Base-by-base conservation (phyloP, 768 basidiomycete genomes). In the Mycena pura region DNA sequence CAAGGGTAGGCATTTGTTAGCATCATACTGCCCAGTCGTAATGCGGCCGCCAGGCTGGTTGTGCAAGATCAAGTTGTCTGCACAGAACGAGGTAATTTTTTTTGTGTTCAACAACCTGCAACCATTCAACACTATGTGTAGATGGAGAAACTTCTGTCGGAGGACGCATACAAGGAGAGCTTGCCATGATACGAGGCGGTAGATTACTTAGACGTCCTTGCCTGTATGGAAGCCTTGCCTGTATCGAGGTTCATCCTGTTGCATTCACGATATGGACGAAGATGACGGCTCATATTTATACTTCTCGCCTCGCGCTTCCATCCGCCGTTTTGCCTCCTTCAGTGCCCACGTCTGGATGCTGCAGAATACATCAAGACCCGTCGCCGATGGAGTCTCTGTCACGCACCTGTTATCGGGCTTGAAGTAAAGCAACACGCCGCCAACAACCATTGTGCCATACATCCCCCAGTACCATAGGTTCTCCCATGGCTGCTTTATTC, bases 281-380 rank as follows among this genome's bases (percentile, higher is more conserved):
- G 75, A 72, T 57, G 83, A 79, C 25, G 90, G 83, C 70, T 90
- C 86, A 71, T 95, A 94, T 80, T 90, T 86, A 74, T 90, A 89
- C 71, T 89, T 86, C 79, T 96, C 95, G 48, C 92, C 94, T n/a
- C 94, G 86, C 13, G 90, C 93, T 69, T 95, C 93, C 92, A 97
- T 93, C 64, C 95, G 82, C 57, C 80, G 81, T 76, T 95, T 93
- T 10, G 95, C 95, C 75, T 97, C 95, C 65, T 88, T 83, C 72
- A 95, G 76, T 29, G 95, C 95, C 95, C 95, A 97, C 1, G 89
- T 86, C 77, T 94, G 91, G 77, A 97, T 91, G 72, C 95, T 97
- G 69, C 32, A 45, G 27, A 41, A 27, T 24, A 27, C 5, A 17
- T 68, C 22, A 61, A 47, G 28, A 27, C 11, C 9, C 28, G 14